Evolutionary conservation across 2,329 filamentous ascomycete species (phyloP).

Genomic region (Sordariomycetes sp.): DNA sequence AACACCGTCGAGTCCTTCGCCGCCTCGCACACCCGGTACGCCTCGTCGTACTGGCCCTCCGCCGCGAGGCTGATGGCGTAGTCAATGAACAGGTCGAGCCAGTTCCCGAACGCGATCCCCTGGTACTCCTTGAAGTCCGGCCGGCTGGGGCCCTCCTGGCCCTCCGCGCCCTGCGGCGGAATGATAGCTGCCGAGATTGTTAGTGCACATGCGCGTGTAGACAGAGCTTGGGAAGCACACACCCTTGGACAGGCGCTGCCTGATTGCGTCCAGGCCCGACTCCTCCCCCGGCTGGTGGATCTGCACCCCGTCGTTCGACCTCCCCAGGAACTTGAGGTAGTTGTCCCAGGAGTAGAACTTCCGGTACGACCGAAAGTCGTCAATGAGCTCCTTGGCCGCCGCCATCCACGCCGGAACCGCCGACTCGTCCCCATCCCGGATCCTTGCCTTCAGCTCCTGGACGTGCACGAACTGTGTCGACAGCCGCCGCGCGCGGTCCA

Average conservation of each 20-base stretch:
- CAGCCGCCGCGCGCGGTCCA: constrained; percentile 25
- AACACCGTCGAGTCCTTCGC: constrained; percentile 77
- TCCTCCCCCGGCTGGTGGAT: constrained; percentile 9
- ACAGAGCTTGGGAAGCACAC: constrained; percentile 6
- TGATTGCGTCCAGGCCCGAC: constrained; percentile 41
- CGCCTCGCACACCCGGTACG: constrained; percentile 71
- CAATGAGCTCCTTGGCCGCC: constrained; percentile 46
- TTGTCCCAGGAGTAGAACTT: constrained; percentile 59
- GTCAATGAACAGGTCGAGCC: constrained; percentile 85
- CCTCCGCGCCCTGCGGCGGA: constrained; percentile 8
- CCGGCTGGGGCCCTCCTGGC: constrained; percentile 8
- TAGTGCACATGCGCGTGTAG: neutral
- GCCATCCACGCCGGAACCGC: constrained; percentile 44
- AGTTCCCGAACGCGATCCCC: constrained; percentile 70
- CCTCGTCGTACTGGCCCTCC: constrained; percentile 54
- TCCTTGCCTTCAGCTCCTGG: constrained; percentile 27
- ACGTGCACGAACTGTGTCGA: constrained; percentile 32
- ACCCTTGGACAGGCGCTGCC: constrained; percentile 44
- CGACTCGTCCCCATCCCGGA: constrained; percentile 28
- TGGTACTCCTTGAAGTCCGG: constrained; percentile 44
- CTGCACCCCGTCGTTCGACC: constrained; percentile 11
- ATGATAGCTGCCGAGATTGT: constrained; percentile 6
- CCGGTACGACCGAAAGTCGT: constrained; percentile 53
- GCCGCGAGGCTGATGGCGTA: constrained; percentile 71
- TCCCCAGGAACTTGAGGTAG: constrained; percentile 46